A percentile compares a stretch with the other conserved stretches of the same genome.
These are phyloP conservation scores for Tetrahymena thermophila DNA, from an alignment of 73 alveolate species.

Conservation along the genomic window DNA sequence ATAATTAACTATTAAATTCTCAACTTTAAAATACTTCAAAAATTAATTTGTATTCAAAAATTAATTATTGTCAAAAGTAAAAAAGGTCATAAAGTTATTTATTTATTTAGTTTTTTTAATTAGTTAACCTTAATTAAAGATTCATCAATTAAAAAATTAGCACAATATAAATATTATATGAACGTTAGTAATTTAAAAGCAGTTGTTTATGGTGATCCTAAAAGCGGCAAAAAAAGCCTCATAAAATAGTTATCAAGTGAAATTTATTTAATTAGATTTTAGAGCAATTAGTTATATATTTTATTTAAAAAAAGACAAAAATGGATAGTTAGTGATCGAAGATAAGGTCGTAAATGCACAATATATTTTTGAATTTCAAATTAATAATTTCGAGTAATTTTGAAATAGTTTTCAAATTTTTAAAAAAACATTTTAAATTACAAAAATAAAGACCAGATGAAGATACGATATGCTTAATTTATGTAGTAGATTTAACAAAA, in stretches of 20 bases:
- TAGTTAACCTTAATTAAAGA: neutral
- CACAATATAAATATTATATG: neutral
- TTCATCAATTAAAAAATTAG: neutral
- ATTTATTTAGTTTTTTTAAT: neutral
- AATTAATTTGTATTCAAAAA: neutral
- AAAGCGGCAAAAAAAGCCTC: neutral
- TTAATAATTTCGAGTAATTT: neutral
- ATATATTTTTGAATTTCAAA: neutral
- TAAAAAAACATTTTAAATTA: neutral
- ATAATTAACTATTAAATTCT: neutral
- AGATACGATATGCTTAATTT: neutral
- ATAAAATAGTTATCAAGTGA: neutral
- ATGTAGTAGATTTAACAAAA: neutral
- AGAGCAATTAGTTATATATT: neutral
- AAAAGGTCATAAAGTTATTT: neutral
- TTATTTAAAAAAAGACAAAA: neutral
- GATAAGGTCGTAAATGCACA: neutral
- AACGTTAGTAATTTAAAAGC: neutral
- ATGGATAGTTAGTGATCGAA: neutral
- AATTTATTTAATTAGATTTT: neutral
- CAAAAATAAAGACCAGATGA: neutral
- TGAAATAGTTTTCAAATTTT: neutral
- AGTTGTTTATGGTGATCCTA: neutral
- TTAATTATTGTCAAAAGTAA: neutral
- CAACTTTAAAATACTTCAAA: neutral